Base-by-base conservation (phyloP, 106 monocot species). In the Phalaenopsis equestris region DNA sequence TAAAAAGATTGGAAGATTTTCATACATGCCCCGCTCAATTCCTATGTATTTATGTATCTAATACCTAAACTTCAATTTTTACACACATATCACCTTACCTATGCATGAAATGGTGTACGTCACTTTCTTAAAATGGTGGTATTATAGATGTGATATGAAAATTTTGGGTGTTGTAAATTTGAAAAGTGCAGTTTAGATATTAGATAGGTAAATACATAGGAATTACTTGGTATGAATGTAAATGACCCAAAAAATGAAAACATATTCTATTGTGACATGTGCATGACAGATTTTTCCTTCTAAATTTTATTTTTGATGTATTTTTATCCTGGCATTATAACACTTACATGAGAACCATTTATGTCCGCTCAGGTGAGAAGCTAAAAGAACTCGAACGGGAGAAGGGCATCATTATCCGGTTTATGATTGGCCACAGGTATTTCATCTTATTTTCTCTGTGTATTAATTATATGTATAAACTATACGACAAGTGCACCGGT, bases 351-450 rank as follows among this genome's bases (percentile, higher is more conserved):
- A 49, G 7, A 49, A 21, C 6, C 38, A 56, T 55, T 83, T 21
- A n/a, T 78, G 37, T 79, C 57, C 56, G 67, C 80, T 82, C 76
- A 98, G 98, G 94, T 77, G 91, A 92, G 47, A 91, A 92, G 76
- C 87, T 98, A 48, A 64, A 78, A 82, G 86, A 92, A 82, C 84
- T 98, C 52, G 98, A 94, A 84, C 82, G 85, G 70, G 89, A 98
- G 57, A 98, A 94, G 78, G 98, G 98, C 78, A 98, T 98, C 82
- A 91, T 94, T 46, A 79, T 98, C 72, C 82, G 92, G 16, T 98
- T 98, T 79, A 98, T 83, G 90, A 94, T 98, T 79, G 98, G 98
- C 30, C 98, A 92, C 81, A 98, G 98, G 98, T 94, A 89, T 23
- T 38, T 82, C 8, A 19, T 42, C 57, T 76, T 49, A 1, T 81